These are phyloP conservation scores for Trebouxiophyceae sp. DNA, from an alignment of 163 green algal genomes.

Conservation along the genomic window DNA sequence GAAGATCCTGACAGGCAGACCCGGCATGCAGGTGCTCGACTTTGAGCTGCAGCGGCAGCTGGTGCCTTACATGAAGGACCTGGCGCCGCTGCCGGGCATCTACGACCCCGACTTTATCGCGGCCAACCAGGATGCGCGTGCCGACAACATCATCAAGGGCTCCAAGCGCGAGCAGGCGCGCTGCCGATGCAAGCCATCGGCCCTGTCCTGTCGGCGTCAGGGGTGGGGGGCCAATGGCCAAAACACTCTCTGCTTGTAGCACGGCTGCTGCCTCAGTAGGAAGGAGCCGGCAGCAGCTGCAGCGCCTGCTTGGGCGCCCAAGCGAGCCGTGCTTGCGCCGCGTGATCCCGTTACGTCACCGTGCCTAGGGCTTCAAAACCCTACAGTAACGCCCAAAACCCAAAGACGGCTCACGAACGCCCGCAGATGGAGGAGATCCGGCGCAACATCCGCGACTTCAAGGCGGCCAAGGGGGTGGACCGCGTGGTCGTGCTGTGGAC, in stretches of 20 bases:
- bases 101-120: conserved; percentile 97
- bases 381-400: conserved; percentile 93
- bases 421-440: conserved; percentile 52
- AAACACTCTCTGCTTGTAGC: too few relatives aligned
- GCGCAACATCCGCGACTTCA: conserved; percentile 87
- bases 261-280: too few relatives aligned
- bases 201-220: too few relatives aligned
- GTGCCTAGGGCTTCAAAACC: conserved; percentile 96
- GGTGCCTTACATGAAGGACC: conserved; percentile 87
- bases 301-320: too few relatives aligned
- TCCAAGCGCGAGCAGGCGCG: conserved; percentile 55
- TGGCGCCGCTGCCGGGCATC: conserved; percentile 88
- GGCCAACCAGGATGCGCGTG: conserved; percentile 85
- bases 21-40: conserved; percentile 87
- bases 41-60: conserved; percentile 97
- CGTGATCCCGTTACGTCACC: too few relatives aligned
- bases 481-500: conserved; percentile 93
- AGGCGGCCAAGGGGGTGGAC: conserved; percentile 60
- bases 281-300: too few relatives aligned
- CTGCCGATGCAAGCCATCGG: too few relatives aligned
- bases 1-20: too few relatives aligned
- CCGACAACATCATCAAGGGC: conserved; percentile 94
- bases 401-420: conserved; percentile 48
- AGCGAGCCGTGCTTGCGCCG: too few relatives aligned
- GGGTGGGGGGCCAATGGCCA: too few relatives aligned